Evolutionary conservation across 345 rosid species (phyloP).

Genomic region (Trapa bicornis): DNA sequence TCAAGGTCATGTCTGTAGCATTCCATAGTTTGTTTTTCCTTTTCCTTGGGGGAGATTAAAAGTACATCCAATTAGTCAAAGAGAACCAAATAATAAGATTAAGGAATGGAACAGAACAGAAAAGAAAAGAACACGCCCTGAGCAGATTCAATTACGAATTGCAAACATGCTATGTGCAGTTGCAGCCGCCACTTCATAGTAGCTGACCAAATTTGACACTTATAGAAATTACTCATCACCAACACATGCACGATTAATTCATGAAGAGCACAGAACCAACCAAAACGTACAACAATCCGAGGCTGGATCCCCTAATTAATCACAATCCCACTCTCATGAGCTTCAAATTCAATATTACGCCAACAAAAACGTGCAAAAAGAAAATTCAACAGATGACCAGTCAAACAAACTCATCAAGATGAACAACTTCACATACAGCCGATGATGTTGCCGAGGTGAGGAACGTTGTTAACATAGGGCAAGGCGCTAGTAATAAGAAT

Average conservation of each 20-base stretch:
- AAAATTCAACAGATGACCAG: not conserved
- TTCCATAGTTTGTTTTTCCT: no score
- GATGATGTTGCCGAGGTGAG: conserved; percentile 93
- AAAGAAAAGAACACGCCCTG: not conserved
- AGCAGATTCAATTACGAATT: not conserved
- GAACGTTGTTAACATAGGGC: conserved; percentile 94
- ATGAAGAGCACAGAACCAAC: no score
- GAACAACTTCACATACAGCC: conserved; percentile 30
- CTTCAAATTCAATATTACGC: not conserved
- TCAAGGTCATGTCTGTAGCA: no score
- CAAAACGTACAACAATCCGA: no score
- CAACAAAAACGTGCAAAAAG: no score
- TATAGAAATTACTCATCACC: not conserved
- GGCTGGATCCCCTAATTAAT: no score
- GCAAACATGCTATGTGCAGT: not conserved
- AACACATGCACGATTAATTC: no score
- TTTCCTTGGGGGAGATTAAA: no score
- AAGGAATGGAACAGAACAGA: not conserved
- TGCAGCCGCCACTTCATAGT: not conserved
- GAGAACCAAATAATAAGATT: not conserved
- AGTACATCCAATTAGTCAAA: no score
- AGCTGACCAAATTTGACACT: no score
- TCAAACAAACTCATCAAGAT: not conserved
- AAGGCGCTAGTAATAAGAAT: conserved; percentile 84
- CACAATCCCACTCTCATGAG: not conserved